These are phyloP conservation scores for Fusarium sp. DNA, from an alignment of 2,329 filamentous ascomycete species.

Conservation along the genomic window DNA sequence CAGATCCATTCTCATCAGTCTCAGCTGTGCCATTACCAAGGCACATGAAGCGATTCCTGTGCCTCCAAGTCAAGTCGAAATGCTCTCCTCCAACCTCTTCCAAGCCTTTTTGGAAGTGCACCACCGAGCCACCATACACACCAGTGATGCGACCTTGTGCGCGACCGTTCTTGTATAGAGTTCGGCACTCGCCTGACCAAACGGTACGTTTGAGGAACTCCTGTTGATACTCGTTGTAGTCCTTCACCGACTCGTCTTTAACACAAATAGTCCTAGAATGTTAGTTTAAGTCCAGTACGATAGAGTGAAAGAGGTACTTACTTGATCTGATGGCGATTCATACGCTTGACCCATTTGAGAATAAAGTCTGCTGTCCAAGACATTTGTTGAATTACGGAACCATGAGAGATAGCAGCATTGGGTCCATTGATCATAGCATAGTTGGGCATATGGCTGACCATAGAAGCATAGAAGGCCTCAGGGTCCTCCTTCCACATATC, in stretches of 20 bases:
- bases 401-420: not conserved
- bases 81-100: slow-evolving; percentile 16
- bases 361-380: slow-evolving; percentile 6
- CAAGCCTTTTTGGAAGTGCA: not conserved
- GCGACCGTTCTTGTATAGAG: slow-evolving; percentile 7
- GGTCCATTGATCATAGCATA: slow-evolving; percentile 5
- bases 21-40: slow-evolving; percentile 7
- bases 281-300: fast-evolving
- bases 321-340: slow-evolving; percentile 13
- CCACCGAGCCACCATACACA: slow-evolving; percentile 6
- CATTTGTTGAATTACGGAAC: slow-evolving; percentile 6
- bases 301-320: not conserved
- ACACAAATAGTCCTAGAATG: not conserved
- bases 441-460: slow-evolving; percentile 1
- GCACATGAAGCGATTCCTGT: slow-evolving; percentile 4
- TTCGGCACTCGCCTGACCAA: slow-evolving; percentile 5
- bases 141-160: not conserved
- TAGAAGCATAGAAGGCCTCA: not conserved
- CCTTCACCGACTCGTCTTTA: slow-evolving; percentile 1
- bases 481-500: slow-evolving; percentile 3
- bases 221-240: slow-evolving; percentile 1
- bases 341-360: slow-evolving; percentile 7
- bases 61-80: not conserved
- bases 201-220: not conserved
- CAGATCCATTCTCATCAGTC: not conserved